Conservation (phyloP, 305 asterid species). For the Andrographis paniculata region DNA sequence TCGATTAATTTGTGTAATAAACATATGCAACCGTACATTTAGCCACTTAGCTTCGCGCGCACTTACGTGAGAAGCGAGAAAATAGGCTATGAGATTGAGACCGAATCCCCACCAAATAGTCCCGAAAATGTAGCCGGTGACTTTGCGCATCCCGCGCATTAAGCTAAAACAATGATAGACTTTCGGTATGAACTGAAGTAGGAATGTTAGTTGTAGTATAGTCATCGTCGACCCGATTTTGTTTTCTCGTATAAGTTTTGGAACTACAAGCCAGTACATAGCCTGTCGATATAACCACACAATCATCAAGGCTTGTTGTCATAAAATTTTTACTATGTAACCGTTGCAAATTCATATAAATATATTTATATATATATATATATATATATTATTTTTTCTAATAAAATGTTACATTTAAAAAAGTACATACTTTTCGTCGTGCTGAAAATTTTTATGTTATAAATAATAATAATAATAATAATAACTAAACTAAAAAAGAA, state of each 20-base stretch:
- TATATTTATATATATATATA: no score
- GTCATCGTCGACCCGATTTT: constrained; percentile 47
- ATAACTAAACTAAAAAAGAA: no score
- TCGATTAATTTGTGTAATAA: neutral
- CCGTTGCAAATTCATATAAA: no score
- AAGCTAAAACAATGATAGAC: constrained; percentile 61
- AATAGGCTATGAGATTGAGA: constrained; percentile 84
- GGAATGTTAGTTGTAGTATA: constrained; percentile 51
- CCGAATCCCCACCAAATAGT: constrained; percentile 94
- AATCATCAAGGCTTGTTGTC: no score
- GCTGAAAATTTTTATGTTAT: no score
- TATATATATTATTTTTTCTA: no score
- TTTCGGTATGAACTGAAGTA: constrained; percentile 76
- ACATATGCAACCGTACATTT: neutral
- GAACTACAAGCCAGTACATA: constrained; percentile 70
- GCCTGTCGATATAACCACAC: constrained; percentile 31
- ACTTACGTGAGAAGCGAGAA: constrained; percentile 90
- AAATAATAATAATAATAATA: no score
- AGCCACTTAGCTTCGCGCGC: neutral
- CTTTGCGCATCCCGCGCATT: constrained; percentile 73
- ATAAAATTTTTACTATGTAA: no score
- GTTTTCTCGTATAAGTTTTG: constrained; percentile 50
- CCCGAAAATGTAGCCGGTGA: constrained; percentile 76
- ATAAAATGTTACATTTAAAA: no score
- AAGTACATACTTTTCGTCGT: no score